Evolutionary conservation across 1,139 yeast genomes (phyloP).

Genomic region (Saccharomyces pastorianus): DNA sequence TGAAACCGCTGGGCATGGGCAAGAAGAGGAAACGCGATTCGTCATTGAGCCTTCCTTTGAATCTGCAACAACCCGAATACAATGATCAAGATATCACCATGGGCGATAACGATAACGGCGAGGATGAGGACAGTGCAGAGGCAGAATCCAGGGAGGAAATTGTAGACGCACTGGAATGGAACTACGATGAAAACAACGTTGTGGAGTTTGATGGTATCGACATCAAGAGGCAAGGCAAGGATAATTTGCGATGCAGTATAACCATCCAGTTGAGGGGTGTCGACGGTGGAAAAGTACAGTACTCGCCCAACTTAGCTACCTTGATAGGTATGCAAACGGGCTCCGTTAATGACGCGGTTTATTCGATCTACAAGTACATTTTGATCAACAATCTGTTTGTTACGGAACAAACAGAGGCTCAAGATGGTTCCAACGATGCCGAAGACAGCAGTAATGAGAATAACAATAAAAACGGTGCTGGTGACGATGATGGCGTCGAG

Average conservation of each 20-base stretch:
- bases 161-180: constrained; percentile 55
- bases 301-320: constrained; percentile 57
- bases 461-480: constrained; percentile 56
- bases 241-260: constrained; percentile 59
- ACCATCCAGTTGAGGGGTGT: constrained; percentile 72
- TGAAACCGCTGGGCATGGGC: not conserved
- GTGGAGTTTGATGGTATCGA: constrained; percentile 83
- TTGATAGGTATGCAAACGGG: constrained; percentile 70
- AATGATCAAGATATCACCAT: constrained; percentile 9
- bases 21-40: not conserved
- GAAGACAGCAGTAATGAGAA: constrained; percentile 43
- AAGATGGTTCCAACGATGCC: not conserved
- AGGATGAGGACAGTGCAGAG: constrained; percentile 4
- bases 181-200: constrained; percentile 42
- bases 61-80: not conserved
- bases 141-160: constrained; percentile 9
- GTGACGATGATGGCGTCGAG: not conserved
- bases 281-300: constrained; percentile 53
- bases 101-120: constrained; percentile 9
- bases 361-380: constrained; percentile 77
- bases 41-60: constrained; percentile 8
- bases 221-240: constrained; percentile 67
- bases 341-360: constrained; percentile 81
- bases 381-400: constrained; percentile 23
- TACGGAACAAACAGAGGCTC: constrained; percentile 1